Conservation (phyloP, 257 asterid species). For the Petunia secreta region DNA sequence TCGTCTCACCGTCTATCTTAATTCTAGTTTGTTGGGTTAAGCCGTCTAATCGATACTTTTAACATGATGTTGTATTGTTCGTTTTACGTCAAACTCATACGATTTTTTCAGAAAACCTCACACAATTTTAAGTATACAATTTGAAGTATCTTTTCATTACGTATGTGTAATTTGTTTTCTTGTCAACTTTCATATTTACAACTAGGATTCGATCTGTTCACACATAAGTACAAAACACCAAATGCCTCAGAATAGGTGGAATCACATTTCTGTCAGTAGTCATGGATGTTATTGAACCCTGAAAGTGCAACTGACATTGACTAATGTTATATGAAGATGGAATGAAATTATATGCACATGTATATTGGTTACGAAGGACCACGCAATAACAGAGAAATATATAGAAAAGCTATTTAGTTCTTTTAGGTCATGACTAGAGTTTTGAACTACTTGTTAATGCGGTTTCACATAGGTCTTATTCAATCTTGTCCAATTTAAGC, state of each 20-base stretch:
- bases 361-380: conserved; percentile 11
- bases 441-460: background rate
- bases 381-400: background rate
- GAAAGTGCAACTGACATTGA: background rate
- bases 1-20: no score
- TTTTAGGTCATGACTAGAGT: background rate
- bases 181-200: no score
- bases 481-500: background rate
- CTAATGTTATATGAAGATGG: background rate
- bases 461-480: background rate
- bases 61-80: no score
- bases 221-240: no score
- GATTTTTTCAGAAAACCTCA: no score
- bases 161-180: no score
- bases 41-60: no score
- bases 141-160: no score
- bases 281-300: background rate
- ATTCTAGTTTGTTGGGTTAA: no score
- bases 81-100: no score
- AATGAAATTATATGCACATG: background rate
- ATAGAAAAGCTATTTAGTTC: background rate
- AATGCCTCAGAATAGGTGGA: background rate
- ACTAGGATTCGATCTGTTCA: no score
- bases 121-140: no score
- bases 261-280: background rate